phyloP scores from a whole-genome alignment of 2,329 filamentous ascomycete species.

The Eutypella sp. region DNA sequence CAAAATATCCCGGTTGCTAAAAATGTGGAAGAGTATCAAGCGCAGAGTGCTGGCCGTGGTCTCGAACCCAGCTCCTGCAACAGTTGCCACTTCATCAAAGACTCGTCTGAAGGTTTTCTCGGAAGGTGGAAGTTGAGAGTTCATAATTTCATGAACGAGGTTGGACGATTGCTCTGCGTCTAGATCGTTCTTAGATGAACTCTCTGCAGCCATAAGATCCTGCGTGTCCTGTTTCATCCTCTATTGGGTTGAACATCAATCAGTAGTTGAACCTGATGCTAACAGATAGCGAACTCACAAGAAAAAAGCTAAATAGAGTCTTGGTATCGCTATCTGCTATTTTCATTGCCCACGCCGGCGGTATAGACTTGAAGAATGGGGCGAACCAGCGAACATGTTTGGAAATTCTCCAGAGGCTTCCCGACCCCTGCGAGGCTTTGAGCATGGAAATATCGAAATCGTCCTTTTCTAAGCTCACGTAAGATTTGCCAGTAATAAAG shows the following conservation, averaged over 20 bases:
- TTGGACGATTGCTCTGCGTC: background rate
- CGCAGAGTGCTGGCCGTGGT: conserved; percentile 2
- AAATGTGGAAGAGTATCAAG: conserved; percentile 5
- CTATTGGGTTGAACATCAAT: background rate
- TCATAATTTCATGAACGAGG: conserved; percentile 4
- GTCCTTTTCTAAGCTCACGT: background rate
- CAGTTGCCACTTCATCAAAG: background rate
- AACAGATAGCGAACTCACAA: background rate
- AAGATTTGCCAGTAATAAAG: background rate
- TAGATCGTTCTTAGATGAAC: background rate
- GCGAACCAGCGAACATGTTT: background rate
- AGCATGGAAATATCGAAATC: background rate
- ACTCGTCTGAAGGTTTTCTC: conserved; percentile 3
- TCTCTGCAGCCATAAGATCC: background rate
- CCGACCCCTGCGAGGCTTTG: background rate
- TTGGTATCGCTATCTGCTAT: background rate
- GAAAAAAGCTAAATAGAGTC: background rate
- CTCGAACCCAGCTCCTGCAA: conserved; percentile 1
- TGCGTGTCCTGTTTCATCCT: background rate
- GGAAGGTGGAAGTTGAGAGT: background rate
- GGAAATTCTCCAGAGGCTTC: background rate
- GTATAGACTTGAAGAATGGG: background rate
- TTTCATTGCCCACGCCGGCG: background rate
- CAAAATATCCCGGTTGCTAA: background rate
- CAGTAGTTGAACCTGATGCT: background rate